These are phyloP conservation scores for Climacium dendroides DNA, from an alignment of 225 moss, liverwort and hornwort species.

Conservation along the genomic window DNA sequence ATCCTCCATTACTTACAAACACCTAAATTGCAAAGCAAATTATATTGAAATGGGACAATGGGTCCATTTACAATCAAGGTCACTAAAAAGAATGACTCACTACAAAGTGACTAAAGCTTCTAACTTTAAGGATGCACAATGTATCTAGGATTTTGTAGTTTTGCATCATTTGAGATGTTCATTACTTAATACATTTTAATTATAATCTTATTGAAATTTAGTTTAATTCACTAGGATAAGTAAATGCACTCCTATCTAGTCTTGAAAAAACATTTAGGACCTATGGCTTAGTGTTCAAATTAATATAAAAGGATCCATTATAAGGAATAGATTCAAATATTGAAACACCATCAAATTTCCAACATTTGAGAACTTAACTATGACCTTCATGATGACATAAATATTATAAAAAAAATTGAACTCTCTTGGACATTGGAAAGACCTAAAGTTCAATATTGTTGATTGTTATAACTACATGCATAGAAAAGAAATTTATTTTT, in stretches of 20 bases:
- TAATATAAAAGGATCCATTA: neutral
- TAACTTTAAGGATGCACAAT: neutral
- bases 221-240: neutral
- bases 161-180: neutral
- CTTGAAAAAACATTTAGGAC: accelerated
- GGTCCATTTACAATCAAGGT: too few relatives aligned
- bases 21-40: too few relatives aligned
- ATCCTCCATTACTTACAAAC: too few relatives aligned
- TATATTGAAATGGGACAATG: too few relatives aligned
- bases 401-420: neutral
- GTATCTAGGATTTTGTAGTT: too few relatives aligned
- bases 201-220: neutral
- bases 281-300: neutral
- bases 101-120: neutral
- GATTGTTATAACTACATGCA: neutral
- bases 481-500: too few relatives aligned
- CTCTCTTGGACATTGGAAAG: neutral
- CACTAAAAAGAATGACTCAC: too few relatives aligned
- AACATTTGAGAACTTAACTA: too few relatives aligned
- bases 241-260: neutral
- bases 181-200: neutral
- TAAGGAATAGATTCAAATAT: neutral
- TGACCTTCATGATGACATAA: neutral
- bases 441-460: neutral
- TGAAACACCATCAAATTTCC: too few relatives aligned